phyloP scores from a whole-genome alignment of 148 eudicot genomes.

The Silene uniflora region DNA sequence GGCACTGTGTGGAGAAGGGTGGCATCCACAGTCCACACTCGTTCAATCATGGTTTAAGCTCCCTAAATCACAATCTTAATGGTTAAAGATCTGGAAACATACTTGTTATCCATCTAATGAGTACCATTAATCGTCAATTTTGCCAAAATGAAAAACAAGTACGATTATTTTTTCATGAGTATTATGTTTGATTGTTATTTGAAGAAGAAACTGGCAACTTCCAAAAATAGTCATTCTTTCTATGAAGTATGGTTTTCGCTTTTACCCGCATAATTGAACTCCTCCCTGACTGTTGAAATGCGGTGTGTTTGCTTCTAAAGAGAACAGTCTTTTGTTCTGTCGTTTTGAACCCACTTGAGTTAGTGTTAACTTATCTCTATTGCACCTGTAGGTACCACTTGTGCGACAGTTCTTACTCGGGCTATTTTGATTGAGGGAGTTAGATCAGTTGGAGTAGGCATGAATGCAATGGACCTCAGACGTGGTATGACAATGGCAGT shows the following conservation, averaged over 20 bases:
- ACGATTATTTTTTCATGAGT: too few relatives aligned
- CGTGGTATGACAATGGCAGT: slow-evolving; percentile 93
- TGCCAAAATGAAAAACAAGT: too few relatives aligned
- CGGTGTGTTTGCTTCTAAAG: neutral
- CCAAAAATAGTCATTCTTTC: too few relatives aligned
- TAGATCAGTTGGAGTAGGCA: slow-evolving; percentile 87
- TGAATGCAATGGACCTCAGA: slow-evolving; percentile 85
- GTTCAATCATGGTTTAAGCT: neutral
- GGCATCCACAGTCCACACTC: too few relatives aligned
- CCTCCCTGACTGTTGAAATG: neutral
- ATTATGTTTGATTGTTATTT: neutral
- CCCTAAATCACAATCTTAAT: neutral
- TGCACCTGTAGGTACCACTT: slow-evolving; percentile 69
- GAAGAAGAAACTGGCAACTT: neutral
- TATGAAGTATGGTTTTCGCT: too few relatives aligned
- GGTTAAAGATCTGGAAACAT: neutral
- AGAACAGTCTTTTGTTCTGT: neutral
- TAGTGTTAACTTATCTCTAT: neutral
- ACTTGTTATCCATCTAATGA: neutral
- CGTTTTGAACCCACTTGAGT: neutral
- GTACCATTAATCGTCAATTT: too few relatives aligned
- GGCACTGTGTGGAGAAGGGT: too few relatives aligned
- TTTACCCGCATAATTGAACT: too few relatives aligned
- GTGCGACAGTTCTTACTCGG: slow-evolving; percentile 91
- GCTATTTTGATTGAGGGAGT: slow-evolving; percentile 87